A percentile compares a stretch with the other conserved stretches of the same genome.
These are phyloP conservation scores for Colletotrichum spaethianum DNA, from an alignment of 2,329 filamentous ascomycete genomes.

Conservation along the genomic window DNA sequence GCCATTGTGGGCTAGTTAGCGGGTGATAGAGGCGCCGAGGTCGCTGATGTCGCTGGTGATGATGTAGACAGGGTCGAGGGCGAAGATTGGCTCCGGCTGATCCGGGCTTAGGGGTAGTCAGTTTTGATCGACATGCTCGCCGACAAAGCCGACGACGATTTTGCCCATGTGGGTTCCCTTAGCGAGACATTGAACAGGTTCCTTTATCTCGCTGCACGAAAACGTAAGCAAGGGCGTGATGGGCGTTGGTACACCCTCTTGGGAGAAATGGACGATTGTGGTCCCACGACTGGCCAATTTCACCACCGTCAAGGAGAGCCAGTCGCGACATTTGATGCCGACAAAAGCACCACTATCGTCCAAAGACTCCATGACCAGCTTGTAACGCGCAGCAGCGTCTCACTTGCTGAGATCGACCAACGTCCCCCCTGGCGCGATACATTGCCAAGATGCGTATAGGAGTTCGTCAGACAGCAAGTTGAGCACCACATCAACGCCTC, in stretches of 20 bases:
- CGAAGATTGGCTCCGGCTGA: neutral
- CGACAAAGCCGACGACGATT: slow-evolving; percentile 49
- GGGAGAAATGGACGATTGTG: neutral
- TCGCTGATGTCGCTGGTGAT: slow-evolving; percentile 45
- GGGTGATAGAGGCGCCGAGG: slow-evolving; percentile 41
- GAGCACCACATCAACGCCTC: neutral
- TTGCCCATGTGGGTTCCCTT: slow-evolving; percentile 57
- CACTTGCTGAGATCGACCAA: neutral
- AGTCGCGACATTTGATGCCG: slow-evolving; percentile 50
- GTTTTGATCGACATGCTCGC: neutral
- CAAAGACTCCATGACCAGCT: slow-evolving; percentile 45
- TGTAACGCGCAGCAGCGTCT: neutral
- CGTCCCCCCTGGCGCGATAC: neutral
- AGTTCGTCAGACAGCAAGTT: neutral
- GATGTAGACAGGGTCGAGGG: slow-evolving; percentile 38
- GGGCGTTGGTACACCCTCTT: neutral
- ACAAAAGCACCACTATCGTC: slow-evolving; percentile 51
- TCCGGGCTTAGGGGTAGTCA: neutral
- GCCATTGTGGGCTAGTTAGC: slow-evolving; percentile 44
- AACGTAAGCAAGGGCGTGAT: slow-evolving; percentile 41
- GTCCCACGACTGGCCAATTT: neutral
- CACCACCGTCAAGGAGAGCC: neutral
- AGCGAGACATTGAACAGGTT: slow-evolving; percentile 55
- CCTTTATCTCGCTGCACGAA: slow-evolving; percentile 46
- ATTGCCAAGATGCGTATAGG: neutral